Conservation (phyloP, 129 eudicot genomes). For the Flaveria ramosissima region DNA sequence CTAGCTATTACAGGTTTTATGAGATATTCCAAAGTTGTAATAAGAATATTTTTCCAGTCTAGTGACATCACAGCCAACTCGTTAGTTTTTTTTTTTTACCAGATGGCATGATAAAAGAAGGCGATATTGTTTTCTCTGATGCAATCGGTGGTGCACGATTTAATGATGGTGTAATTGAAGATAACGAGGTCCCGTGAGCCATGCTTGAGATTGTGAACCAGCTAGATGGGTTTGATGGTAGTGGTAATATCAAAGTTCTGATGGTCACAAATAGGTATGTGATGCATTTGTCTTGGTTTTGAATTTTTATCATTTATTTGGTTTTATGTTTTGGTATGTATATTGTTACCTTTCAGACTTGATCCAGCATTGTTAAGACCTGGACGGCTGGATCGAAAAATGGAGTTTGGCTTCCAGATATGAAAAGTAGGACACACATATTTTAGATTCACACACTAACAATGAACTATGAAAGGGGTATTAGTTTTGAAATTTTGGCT, state of each 20-base stretch:
- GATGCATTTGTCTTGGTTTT: slow-evolving; percentile 46
- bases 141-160: slow-evolving; percentile 96
- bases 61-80: not conserved
- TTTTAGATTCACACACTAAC: slow-evolving; percentile 92
- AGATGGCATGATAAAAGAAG: slow-evolving; percentile 97
- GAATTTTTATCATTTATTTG: slow-evolving; percentile 63
- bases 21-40: no score
- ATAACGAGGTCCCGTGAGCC: slow-evolving; percentile 91
- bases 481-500: slow-evolving; percentile 29
- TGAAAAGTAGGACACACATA: slow-evolving; percentile 88
- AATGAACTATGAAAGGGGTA: slow-evolving; percentile 91
- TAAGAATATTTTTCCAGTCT: no score
- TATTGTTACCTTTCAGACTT: slow-evolving; percentile 87
- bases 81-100: slow-evolving; percentile 13
- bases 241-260: slow-evolving; percentile 88
- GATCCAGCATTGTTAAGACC: slow-evolving; percentile 94
- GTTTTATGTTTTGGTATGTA: slow-evolving; percentile 12
- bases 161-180: slow-evolving; percentile 91
- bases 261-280: slow-evolving; percentile 93
- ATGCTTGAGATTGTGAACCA: slow-evolving; percentile 98
- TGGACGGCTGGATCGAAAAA: slow-evolving; percentile 86
- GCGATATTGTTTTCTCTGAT: slow-evolving; percentile 83
- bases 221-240: slow-evolving; percentile 96
- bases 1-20: slow-evolving; percentile 80
- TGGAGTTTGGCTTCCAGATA: slow-evolving; percentile 90